Conservation (phyloP, 306 rosid species). For the Boehmeria nivea region DNA sequence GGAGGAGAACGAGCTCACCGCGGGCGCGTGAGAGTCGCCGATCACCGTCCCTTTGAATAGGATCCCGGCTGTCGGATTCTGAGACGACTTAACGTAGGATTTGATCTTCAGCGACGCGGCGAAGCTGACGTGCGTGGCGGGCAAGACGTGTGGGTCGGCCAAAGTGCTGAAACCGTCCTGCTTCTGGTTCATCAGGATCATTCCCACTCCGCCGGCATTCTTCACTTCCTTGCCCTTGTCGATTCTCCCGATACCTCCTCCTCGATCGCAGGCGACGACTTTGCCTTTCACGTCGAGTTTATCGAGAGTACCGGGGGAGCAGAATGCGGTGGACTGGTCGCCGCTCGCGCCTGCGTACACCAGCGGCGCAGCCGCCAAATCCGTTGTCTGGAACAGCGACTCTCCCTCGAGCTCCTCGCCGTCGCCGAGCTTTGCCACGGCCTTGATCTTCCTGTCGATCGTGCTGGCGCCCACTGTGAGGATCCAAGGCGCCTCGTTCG, state of each 20-base stretch:
- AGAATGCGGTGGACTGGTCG: conserved; percentile 4
- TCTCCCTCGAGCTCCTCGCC: conserved; percentile 40
- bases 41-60: conserved; percentile 27
- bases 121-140: conserved; percentile 36
- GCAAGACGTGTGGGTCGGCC: conserved; percentile 33
- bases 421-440: conserved; percentile 40
- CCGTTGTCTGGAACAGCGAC: conserved; percentile 29
- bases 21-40: conserved; percentile 34
- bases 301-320: conserved; percentile 26
- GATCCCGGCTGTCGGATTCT: conserved; percentile 17
- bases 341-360: conserved; percentile 38
- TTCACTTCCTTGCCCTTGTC: conserved; percentile 27
- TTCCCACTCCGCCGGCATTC: conserved; percentile 37
- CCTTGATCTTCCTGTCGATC: conserved; percentile 48
- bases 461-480: conserved; percentile 44
- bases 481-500: conserved; percentile 76
- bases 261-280: conserved; percentile 43
- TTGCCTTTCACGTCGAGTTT: conserved; percentile 27
- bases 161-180: conserved; percentile 10
- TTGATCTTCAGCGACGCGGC: conserved; percentile 30
- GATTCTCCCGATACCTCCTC: conserved; percentile 7
- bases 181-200: conserved; percentile 37
- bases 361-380: conserved; percentile 29
- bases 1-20: conserved; percentile 26
- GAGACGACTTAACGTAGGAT: conserved; percentile 32